Evolutionary conservation across 2,329 filamentous ascomycete species (phyloP).

Genomic region (Colletotrichum sp.): DNA sequence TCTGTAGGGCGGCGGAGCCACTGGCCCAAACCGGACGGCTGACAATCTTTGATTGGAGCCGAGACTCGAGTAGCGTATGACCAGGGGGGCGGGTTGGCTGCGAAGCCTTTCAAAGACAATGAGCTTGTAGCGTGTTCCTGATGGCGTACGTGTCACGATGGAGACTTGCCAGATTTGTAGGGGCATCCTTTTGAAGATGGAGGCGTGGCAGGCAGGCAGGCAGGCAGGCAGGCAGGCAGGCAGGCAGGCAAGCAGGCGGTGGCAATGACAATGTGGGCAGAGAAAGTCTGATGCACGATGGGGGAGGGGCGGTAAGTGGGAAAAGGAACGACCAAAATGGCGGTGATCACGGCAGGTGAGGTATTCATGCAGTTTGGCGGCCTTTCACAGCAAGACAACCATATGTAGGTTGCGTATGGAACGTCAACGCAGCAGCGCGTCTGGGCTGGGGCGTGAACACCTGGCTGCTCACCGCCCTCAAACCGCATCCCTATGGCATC

Average conservation of each 20-base stretch:
- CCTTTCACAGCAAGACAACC: not conserved
- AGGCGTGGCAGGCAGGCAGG: not conserved
- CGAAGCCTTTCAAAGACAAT: not conserved
- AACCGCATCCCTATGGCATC: not conserved
- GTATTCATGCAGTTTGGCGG: not conserved
- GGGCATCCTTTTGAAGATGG: not conserved
- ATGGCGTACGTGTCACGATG: not conserved
- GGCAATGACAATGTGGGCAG: not conserved
- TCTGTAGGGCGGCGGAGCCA: not conserved
- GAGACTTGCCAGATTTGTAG: not conserved
- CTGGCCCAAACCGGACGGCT: conserved; percentile 20
- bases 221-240: not conserved
- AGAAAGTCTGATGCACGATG: not conserved
- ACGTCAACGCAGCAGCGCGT: not conserved
- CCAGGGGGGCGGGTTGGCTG: not conserved
- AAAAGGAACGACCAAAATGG: not conserved
- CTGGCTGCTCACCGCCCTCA: not conserved
- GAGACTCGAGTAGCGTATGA: not conserved
- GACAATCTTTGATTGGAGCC: conserved; percentile 19
- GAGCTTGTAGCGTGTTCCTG: not conserved
- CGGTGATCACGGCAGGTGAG: not conserved
- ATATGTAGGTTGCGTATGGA: not conserved
- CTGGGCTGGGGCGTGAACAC: not conserved
- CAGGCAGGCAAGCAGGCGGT: not conserved
- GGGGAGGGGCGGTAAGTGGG: not conserved